Percentiles rank a stretch among this genome's conserved stretches.
These are phyloP conservation scores for Aspergillus bombycis DNA, from an alignment of 2,329 filamentous ascomycete species.

Conservation along the genomic window DNA sequence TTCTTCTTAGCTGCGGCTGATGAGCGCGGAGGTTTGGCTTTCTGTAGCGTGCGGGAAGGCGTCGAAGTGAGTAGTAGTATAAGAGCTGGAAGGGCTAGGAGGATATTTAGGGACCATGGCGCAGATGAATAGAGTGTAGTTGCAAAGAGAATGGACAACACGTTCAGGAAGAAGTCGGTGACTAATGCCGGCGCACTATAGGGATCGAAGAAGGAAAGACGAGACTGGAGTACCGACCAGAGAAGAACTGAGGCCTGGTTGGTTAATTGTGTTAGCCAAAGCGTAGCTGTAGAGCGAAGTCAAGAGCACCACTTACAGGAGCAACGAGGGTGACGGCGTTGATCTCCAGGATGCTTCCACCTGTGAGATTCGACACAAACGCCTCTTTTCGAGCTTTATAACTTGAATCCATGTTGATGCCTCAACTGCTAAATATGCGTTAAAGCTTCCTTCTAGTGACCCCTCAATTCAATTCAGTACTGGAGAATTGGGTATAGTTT, in stretches of 20 bases:
- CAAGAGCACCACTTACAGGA: conserved; percentile 62
- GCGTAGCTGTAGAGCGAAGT: neutral
- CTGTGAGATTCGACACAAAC: conserved; percentile 89
- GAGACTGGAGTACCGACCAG: conserved; percentile 86
- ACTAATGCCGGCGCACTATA: conserved; percentile 69
- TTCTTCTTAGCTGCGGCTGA: conserved; percentile 25
- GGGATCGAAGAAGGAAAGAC: conserved; percentile 79
- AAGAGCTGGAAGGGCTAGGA: conserved; percentile 73
- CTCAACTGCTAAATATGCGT: neutral
- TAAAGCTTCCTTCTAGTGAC: neutral
- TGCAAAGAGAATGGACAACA: conserved; percentile 78
- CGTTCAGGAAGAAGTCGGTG: conserved; percentile 86
- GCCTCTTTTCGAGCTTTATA: conserved; percentile 95
- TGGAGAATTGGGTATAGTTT: neutral
- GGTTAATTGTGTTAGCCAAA: neutral
- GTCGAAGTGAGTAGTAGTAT: conserved; percentile 58
- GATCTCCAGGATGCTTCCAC: conserved; percentile 82
- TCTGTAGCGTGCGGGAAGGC: conserved; percentile 30
- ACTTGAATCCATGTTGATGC: conserved; percentile 47
- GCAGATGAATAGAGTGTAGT: conserved; percentile 80
- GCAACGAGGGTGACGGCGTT: conserved; percentile 83
- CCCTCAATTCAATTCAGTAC: neutral
- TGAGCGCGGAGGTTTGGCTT: conserved; percentile 39
- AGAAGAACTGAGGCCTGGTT: conserved; percentile 77
- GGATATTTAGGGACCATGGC: conserved; percentile 72